Conservation (phyloP, 1,139 yeast genomes). For the Taphrina pruni region DNA sequence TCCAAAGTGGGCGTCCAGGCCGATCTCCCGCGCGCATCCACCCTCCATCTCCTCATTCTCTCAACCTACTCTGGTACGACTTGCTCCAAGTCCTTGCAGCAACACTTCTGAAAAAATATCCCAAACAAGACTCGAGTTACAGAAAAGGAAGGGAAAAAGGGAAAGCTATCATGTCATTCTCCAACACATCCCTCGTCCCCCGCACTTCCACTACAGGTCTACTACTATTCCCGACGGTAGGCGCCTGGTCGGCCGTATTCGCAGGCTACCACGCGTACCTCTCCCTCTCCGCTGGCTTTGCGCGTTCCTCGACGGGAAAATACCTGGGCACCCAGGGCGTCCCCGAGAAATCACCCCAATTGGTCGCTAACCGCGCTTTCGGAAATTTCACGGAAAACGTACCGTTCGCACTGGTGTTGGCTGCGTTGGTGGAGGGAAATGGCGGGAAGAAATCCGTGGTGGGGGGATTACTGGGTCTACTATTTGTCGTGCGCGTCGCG, state of each 20-base stretch:
- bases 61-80: no score
- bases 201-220: background rate
- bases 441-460: background rate
- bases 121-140: no score
- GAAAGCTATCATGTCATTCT: conserved; percentile 9
- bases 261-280: conserved; percentile 33
- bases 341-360: conserved; percentile 1
- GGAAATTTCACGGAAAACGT: conserved; percentile 27
- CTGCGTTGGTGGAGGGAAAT: conserved; percentile 11
- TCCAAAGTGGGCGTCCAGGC: no score
- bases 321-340: conserved; percentile 23
- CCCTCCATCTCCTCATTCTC: no score
- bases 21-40: no score
- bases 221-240: conserved; percentile 1
- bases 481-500: conserved; percentile 15
- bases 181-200: conserved; percentile 20
- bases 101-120: no score
- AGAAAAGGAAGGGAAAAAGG: background rate
- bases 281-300: conserved; percentile 11
- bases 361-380: conserved; percentile 15
- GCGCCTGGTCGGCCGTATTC: conserved; percentile 20
- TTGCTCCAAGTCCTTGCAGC: no score
- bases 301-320: conserved; percentile 11
- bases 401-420: conserved; percentile 18
- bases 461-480: background rate